Evolutionary conservation across 2,329 filamentous ascomycete species (phyloP), one percentile per base, ranked within the genome.

Genomic region (Monosporascus sp.): DNA sequence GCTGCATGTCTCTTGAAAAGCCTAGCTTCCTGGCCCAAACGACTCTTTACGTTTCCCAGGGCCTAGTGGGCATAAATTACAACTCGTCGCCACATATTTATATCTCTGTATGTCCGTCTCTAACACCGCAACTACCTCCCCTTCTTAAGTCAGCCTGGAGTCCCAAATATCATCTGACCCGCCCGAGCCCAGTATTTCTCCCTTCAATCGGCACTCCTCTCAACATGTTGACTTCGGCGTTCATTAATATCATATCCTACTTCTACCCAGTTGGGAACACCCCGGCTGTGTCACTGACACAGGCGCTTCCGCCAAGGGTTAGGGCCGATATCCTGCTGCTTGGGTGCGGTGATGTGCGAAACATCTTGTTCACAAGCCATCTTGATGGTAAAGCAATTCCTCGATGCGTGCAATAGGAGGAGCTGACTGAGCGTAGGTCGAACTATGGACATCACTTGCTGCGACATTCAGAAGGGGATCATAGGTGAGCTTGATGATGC

Each of bases 271-370:
- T 60, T 19, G 54, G 58, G 20, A 58, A 56, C 38, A 58, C 57
- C 3, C 58, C 58, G 16, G 54, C 60, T 14, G 50, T 58, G 11
- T 57, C 35, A 3, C 53, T 62, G 11, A 59, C 57, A 54, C 26
- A 56, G 56, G 35, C 50, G 57, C 5, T 52, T 58, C 40, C 53
- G 57, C 37, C 55, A 56, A 38, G 50, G 57, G 49, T 16, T 7
- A 26, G 43, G 5, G 49, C 50, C 9, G n/a, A 60, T 38, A 65
- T 84, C 5, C 69, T 86, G 17, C 70, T 79, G 2, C 70, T 86
- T 4, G 80, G 78, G 2, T 81, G 78, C 54, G 79, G 79, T 8
- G 82, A 86, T 65, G 67, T 78, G 45, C 73, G 81, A 16, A 78
- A 80, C 56, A 72, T 85, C 35, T 65, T 86, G 1, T 85, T 78